Evolutionary conservation across 495 filamentous ascomycete genomes (phyloP).

Genomic region (Penicillium desertorum): DNA sequence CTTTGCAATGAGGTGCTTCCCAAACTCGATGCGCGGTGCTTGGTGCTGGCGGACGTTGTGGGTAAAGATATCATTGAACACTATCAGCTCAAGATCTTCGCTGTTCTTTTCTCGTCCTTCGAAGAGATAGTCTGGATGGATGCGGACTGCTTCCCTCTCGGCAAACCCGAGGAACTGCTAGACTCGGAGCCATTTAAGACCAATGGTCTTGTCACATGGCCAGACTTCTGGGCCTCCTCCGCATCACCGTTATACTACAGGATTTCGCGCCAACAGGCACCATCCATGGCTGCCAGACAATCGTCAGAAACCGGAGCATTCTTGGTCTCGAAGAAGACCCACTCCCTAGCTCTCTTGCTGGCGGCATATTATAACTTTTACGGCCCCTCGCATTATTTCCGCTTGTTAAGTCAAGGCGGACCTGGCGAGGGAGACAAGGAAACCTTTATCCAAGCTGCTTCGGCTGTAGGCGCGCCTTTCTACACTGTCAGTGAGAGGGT

Average conservation of each 20-base stretch:
- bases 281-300: constrained; percentile 40
- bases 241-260: constrained; percentile 53
- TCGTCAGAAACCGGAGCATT: constrained; percentile 59
- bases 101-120: constrained; percentile 60
- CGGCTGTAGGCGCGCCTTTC: constrained; percentile 47
- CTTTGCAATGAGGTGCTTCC: constrained; percentile 56
- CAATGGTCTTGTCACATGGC: constrained; percentile 58
- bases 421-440: constrained; percentile 66
- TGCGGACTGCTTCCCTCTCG: constrained; percentile 55
- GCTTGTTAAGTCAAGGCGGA: constrained; percentile 54
- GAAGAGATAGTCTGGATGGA: constrained; percentile 63
- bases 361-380: constrained; percentile 64
- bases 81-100: constrained; percentile 62
- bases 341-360: constrained; percentile 53
- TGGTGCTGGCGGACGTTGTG: constrained; percentile 48
- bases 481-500: constrained; percentile 52
- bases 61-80: constrained; percentile 41
- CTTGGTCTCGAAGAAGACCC: constrained; percentile 55
- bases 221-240: constrained; percentile 60
- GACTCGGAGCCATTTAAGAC: constrained; percentile 50
- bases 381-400: constrained; percentile 59
- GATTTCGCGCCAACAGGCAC: constrained; percentile 49
- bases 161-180: constrained; percentile 53
- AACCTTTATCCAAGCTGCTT: constrained; percentile 58
- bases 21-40: constrained; percentile 51